These are phyloP conservation scores for Alternaria triticimaculans DNA, from an alignment of 2,329 filamentous ascomycete genomes.

Conservation along the genomic window DNA sequence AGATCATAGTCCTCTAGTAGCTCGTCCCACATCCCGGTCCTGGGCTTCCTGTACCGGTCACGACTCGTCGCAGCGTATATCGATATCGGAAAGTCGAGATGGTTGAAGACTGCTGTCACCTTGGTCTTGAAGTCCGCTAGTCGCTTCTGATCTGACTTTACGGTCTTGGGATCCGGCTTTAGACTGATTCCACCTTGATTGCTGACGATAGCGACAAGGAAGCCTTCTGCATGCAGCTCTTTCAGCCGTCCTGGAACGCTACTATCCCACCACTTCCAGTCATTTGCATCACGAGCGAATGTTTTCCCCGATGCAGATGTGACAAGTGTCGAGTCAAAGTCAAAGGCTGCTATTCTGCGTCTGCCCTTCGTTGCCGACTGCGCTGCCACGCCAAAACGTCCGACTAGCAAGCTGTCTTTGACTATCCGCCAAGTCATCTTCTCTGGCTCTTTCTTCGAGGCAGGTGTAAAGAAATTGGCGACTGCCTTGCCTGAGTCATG, in stretches of 20 bases:
- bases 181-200: constrained; percentile 88
- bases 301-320: constrained; percentile 79
- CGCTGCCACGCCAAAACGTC: constrained; percentile 66
- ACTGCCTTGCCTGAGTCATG: constrained; percentile 67
- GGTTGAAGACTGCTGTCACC: constrained; percentile 69
- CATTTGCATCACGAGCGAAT: constrained; percentile 71
- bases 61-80: constrained; percentile 86
- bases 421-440: constrained; percentile 71
- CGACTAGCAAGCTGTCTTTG: constrained; percentile 76
- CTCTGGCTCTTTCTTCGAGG: constrained; percentile 83
- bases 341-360: constrained; percentile 47
- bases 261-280: constrained; percentile 95
- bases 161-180: constrained; percentile 72
- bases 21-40: constrained; percentile 85
- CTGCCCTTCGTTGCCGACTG: constrained; percentile 22
- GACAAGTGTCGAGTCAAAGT: constrained; percentile 83
- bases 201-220: constrained; percentile 78
- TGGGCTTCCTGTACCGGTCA: constrained; percentile 85
- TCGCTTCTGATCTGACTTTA: constrained; percentile 71
- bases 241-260: constrained; percentile 72
- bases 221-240: constrained; percentile 75
- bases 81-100: constrained; percentile 76
- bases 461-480: constrained; percentile 85
- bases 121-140: constrained; percentile 85
- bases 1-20: constrained; percentile 61